These are phyloP conservation scores for Cryptosporidium muris DNA, from an alignment of 169 alveolate genomes.

Conservation along the genomic window DNA sequence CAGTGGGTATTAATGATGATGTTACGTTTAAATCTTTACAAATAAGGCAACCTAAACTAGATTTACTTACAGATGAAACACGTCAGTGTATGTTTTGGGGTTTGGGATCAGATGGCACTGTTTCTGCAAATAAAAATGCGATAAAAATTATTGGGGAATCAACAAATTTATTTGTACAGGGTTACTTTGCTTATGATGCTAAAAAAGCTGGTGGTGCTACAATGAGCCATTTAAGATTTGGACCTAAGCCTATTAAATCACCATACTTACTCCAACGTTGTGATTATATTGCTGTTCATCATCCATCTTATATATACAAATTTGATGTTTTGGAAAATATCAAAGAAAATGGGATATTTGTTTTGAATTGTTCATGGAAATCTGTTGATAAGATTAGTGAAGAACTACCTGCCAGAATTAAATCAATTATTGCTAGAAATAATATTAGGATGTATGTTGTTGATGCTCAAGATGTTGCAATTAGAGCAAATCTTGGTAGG, in stretches of 20 bases:
- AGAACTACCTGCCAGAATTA: conserved; percentile 49
- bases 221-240: conserved; percentile 75
- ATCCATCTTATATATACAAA: conserved; percentile 71
- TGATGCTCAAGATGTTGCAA: conserved; percentile 75
- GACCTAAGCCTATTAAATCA: conserved; percentile 77
- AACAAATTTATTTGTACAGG: conserved; percentile 77
- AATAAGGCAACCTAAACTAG: conserved; percentile 65
- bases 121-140: conserved; percentile 79
- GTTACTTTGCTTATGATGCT: conserved; percentile 78
- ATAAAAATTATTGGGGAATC: conserved; percentile 77
- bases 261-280: conserved; percentile 72
- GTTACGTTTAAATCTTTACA: conserved; percentile 73
- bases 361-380: conserved; percentile 76
- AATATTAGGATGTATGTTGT: conserved; percentile 72
- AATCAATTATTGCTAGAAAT: conserved; percentile 55
- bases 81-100: conserved; percentile 79
- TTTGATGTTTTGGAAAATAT: conserved; percentile 50
- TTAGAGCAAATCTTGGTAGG: conserved; percentile 74
- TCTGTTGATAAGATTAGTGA: conserved; percentile 38
- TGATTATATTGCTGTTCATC: conserved; percentile 78
- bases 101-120: conserved; percentile 78
- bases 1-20: conserved; percentile 78
- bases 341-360: conserved; percentile 73
- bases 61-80: conserved; percentile 71
- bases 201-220: conserved; percentile 80